Percentiles rank a stretch among this genome's conserved stretches.
These are phyloP conservation scores for Penicillium verrucosum DNA, from an alignment of 2,329 filamentous ascomycete genomes.

Conservation along the genomic window DNA sequence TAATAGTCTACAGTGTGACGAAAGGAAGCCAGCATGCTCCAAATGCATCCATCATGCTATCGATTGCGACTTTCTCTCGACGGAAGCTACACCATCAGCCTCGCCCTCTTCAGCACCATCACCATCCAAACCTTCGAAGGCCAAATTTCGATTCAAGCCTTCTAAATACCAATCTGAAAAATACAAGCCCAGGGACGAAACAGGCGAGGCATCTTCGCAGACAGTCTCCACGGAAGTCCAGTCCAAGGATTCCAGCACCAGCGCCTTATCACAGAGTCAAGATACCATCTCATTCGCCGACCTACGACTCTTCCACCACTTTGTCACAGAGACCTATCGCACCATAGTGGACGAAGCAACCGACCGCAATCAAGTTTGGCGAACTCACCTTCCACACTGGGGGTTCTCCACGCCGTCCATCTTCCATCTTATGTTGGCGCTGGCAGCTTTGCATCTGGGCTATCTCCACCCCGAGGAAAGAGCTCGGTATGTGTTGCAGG, in stretches of 20 bases:
- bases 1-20: conserved; percentile 32
- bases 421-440: conserved; percentile 31
- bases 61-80: conserved; percentile 25
- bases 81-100: background rate
- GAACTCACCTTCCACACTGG: conserved; percentile 31
- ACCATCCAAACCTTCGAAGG: background rate
- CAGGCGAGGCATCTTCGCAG: conserved; percentile 6
- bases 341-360: conserved; percentile 24
- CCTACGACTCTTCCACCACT: conserved; percentile 34
- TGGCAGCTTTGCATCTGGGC: conserved; percentile 30
- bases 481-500: conserved; percentile 25
- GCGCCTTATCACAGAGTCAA: background rate
- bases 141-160: conserved; percentile 19
- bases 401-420: conserved; percentile 32
- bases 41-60: conserved; percentile 31
- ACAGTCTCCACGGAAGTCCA: background rate
- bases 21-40: conserved; percentile 30
- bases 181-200: background rate
- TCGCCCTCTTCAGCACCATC: conserved; percentile 9
- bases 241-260: background rate
- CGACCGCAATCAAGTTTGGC: conserved; percentile 28
- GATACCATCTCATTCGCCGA: conserved; percentile 28
- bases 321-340: conserved; percentile 24
- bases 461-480: conserved; percentile 19
- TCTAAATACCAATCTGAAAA: conserved; percentile 19